Base-by-base conservation (phyloP, 306 rosid genomes). In the Vigna reflexopilosa region DNA sequence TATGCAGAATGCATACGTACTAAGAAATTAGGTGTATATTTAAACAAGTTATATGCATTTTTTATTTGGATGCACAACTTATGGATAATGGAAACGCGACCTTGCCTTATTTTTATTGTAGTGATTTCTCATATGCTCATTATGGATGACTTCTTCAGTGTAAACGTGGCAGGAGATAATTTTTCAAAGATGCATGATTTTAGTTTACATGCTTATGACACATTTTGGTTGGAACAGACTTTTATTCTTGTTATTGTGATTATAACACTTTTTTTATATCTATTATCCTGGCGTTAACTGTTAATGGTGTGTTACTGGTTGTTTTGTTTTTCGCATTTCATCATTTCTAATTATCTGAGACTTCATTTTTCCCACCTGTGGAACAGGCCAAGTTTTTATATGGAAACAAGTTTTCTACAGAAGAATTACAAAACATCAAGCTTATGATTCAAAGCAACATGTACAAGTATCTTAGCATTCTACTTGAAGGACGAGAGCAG, bases 371-470 rank as follows among this genome's bases (percentile, higher is more conserved):
- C 49, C 47, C 79, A 52, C 32, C 56, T 67, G 4, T 87, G 69
- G 55, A 77, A 73, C 89, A 93, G 98, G 96, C 91, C 78, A 93
- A 87, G 83, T 81, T 88, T 84, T 81, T 93, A 79, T 93, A 93
- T 78, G 94, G 93, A 67, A 85, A 78, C 85, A 87, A 75, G 81
- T 93, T 93, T 84, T 75, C 85, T 84, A 15, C 87, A 9, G 98
- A 91, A 78, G 98, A 93, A 85, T 50, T 87, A 78, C 97, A 89
- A 84, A 56, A 89, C 83, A 87, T 93, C 80, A 91, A 91, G 85
- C 89, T 89, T 73, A 89, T 91, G 96, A 93, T 93, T 75, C 98
- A 93, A 83, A 93, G 98, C 90, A 93, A 91, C 72, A 84, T 93
- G 90, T 93, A 91, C 82, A 93, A 88, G 89, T 93, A 93, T 85